Conservation (phyloP, 352 stramenopile genomes). For the Halophytophthora batemanensis region DNA sequence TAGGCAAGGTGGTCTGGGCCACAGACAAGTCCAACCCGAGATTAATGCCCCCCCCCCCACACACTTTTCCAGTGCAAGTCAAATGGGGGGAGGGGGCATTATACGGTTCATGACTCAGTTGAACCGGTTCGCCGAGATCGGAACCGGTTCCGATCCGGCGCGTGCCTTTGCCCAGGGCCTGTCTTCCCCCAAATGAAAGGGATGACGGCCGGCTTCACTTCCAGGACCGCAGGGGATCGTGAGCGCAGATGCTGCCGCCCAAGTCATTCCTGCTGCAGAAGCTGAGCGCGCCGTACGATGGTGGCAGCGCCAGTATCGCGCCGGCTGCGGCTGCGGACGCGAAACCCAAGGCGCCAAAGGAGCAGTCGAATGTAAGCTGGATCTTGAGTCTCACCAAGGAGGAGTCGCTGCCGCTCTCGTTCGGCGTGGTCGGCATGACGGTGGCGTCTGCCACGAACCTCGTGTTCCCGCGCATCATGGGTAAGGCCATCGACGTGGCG, state of each 20-base stretch:
- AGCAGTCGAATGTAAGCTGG: conserved; percentile 55
- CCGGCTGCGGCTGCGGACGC: neutral
- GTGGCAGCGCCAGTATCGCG: conserved; percentile 4
- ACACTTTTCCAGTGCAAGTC: too few relatives aligned
- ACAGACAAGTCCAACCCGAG: neutral
- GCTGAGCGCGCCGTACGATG: conserved; percentile 35
- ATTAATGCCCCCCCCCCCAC: too few relatives aligned
- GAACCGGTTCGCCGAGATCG: neutral
- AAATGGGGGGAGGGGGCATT: too few relatives aligned
- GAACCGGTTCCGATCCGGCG: neutral
- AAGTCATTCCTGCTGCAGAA: conserved; percentile 74
- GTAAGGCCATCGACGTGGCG: conserved; percentile 85
- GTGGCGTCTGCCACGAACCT: conserved; percentile 87
- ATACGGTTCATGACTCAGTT: neutral
- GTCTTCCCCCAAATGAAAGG: neutral
- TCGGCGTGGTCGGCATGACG: conserved; percentile 77
- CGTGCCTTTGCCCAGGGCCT: neutral
- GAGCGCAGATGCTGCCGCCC: conserved; percentile 46
- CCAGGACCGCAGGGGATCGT: neutral
- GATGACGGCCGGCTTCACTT: conserved; percentile 1
- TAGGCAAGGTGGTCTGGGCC: conserved; percentile 1
- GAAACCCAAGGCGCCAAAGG: conserved; percentile 8
- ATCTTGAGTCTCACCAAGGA: conserved; percentile 66
- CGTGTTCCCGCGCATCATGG: conserved; percentile 87
- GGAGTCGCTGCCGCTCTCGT: conserved; percentile 59